Percentiles rank a stretch among this genome's conserved stretches.
Evolutionary conservation across 2,329 filamentous ascomycete genomes (phyloP).

Genomic region (Tetracladium maxilliforme): DNA sequence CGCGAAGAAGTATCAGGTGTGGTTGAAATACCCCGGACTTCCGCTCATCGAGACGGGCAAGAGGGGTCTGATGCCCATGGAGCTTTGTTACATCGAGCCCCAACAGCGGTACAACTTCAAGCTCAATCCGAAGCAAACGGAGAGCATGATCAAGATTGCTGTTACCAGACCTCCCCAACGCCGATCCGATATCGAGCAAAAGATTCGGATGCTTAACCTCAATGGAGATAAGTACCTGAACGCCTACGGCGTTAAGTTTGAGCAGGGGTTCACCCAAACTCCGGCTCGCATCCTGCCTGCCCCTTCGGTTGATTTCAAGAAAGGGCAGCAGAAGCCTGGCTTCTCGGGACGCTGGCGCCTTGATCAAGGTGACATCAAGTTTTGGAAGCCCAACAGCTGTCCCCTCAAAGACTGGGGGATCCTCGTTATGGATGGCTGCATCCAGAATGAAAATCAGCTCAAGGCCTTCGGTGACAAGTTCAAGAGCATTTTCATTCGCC

Average conservation of each 20-base stretch:
- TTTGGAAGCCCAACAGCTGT: conserved; percentile 46
- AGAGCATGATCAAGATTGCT: conserved; percentile 84
- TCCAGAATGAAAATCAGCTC: no score
- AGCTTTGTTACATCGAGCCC: conserved; percentile 34
- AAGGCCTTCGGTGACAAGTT: conserved; percentile 38
- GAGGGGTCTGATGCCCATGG: conserved; percentile 43
- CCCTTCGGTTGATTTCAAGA: conserved; percentile 57
- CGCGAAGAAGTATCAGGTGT: conserved; percentile 33
- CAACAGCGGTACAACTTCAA: conserved; percentile 51
- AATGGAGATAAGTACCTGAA: conserved; percentile 50
- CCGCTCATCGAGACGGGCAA: conserved; percentile 44
- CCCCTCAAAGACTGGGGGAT: conserved; percentile 64
- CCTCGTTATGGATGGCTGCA: conserved; percentile 43
- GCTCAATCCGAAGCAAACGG: conserved; percentile 43
- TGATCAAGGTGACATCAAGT: conserved; percentile 72
- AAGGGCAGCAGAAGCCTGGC: conserved; percentile 41
- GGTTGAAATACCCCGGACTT: conserved; percentile 28
- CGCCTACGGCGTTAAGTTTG: conserved; percentile 62
- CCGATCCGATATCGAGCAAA: conserved; percentile 50
- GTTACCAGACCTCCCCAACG: conserved; percentile 63
- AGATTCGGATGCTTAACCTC: conserved; percentile 56
- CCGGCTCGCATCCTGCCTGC: conserved; percentile 57
- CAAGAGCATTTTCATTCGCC: conserved; percentile 42
- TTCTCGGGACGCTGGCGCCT: conserved; percentile 70
- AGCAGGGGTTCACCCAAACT: no score